A percentile compares a stretch with the other conserved stretches of the same genome.
phyloP scores from a whole-genome alignment of 352 stramenopile genomes.

The Phytopythium montanum region DNA sequence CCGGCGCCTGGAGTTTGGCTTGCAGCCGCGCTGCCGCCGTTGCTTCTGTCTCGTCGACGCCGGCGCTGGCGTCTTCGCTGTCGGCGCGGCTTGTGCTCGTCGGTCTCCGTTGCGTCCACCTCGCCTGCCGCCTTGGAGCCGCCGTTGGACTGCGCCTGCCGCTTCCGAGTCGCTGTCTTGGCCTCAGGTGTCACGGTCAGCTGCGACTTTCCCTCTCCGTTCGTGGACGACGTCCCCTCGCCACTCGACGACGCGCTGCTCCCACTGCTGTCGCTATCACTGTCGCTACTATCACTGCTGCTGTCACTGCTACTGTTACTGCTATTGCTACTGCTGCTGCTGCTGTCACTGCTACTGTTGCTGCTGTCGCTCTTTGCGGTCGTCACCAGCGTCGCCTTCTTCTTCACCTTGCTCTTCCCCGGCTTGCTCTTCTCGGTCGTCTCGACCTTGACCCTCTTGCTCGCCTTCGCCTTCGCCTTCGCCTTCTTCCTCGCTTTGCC shows the following conservation, averaged over 20 bases:
- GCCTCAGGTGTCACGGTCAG: neutral
- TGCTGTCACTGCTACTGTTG: constrained; percentile 9
- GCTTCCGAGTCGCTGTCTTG: neutral
- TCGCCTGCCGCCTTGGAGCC: neutral
- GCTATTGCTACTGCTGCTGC: constrained; percentile 6
- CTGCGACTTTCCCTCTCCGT: neutral
- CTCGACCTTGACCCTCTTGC: constrained; percentile 2
- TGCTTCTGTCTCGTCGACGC: neutral
- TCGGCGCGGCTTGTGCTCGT: neutral
- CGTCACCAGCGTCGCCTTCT: neutral
- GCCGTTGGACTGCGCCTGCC: neutral
- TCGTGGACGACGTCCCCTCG: neutral
- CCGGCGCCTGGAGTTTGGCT: neutral
- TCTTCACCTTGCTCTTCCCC: constrained; percentile 8
- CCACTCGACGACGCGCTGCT: constrained; percentile 14
- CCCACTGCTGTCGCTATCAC: constrained; percentile 16
- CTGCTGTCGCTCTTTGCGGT: neutral
- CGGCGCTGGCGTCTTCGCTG: constrained; percentile 1
- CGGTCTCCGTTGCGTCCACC: neutral
- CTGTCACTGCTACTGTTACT: constrained; percentile 16
- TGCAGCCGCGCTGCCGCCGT: neutral
- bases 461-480: constrained; percentile 10
- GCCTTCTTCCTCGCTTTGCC: neutral
- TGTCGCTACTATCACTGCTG: constrained; percentile 13
- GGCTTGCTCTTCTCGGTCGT: neutral